These are phyloP conservation scores for Colletotrichum liriopes DNA, from an alignment of 2,329 filamentous ascomycete species.

Conservation along the genomic window DNA sequence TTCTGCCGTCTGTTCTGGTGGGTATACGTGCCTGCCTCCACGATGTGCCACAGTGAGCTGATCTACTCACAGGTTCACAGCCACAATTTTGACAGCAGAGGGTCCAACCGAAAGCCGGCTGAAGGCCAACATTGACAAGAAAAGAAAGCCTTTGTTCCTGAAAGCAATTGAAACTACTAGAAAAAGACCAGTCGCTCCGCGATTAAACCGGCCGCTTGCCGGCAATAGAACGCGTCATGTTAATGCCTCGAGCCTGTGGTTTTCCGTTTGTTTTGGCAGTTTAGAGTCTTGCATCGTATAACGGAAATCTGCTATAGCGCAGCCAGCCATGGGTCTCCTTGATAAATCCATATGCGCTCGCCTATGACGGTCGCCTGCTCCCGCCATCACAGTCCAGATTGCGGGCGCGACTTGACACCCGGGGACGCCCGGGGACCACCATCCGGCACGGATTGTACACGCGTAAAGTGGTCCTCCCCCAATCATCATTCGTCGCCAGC, in stretches of 20 bases:
- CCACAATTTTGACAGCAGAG: slow-evolving; percentile 9
- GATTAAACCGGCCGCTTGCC: slow-evolving; percentile 27
- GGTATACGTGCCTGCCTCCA: not conserved
- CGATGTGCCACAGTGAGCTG: slow-evolving; percentile 24
- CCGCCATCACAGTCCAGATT: slow-evolving; percentile 25
- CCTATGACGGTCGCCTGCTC: slow-evolving; percentile 36
- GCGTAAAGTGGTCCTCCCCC: slow-evolving; percentile 45
- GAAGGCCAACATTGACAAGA: not conserved
- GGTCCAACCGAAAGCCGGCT: slow-evolving; percentile 21
- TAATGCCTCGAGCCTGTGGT: slow-evolving; percentile 43
- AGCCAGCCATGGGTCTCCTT: slow-evolving; percentile 35
- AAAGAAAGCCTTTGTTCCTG: slow-evolving; percentile 14
- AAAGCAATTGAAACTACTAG: not conserved
- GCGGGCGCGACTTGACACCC: slow-evolving; percentile 26
- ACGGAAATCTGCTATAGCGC: slow-evolving; percentile 41
- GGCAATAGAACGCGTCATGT: slow-evolving; percentile 46
- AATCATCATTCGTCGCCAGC: slow-evolving; percentile 22
- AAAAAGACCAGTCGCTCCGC: slow-evolving; percentile 27
- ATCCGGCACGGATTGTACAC: slow-evolving; percentile 41
- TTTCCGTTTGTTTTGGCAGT: slow-evolving; percentile 29
- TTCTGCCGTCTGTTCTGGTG: slow-evolving; percentile 3
- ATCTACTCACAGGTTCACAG: not conserved
- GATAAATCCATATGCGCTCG: slow-evolving; percentile 22
- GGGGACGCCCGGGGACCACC: slow-evolving; percentile 5
- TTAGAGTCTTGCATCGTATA: slow-evolving; percentile 44